Conservation (phyloP, 805 yeast genomes). For the Cyberlindnera americana region DNA sequence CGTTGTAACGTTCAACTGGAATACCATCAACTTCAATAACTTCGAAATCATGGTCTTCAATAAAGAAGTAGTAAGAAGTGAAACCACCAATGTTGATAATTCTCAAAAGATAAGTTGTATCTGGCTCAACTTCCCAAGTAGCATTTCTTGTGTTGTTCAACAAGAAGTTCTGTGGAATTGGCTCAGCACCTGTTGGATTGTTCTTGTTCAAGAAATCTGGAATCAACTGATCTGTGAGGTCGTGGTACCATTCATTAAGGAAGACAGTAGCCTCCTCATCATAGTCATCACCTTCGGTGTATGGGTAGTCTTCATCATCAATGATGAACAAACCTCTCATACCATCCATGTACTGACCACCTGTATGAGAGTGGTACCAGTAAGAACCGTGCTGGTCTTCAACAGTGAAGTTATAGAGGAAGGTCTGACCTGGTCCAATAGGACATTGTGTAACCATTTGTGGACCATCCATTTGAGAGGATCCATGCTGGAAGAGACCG, state of each 20-base stretch:
- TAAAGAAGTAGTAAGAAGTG: slow-evolving; percentile 81
- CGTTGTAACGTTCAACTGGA: slow-evolving; percentile 68
- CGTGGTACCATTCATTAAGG: slow-evolving; percentile 88
- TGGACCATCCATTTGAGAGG: slow-evolving; percentile 88
- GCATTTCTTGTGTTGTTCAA: slow-evolving; percentile 77
- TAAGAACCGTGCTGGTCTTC: slow-evolving; percentile 78
- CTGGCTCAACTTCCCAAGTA: slow-evolving; percentile 79
- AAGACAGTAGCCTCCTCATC: slow-evolving; percentile 75
- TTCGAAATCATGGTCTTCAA: slow-evolving; percentile 84
- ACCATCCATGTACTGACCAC: slow-evolving; percentile 93
- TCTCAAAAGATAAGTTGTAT: slow-evolving; percentile 78
- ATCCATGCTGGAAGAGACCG: slow-evolving; percentile 76
- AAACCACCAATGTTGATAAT: slow-evolving; percentile 87
- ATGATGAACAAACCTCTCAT: slow-evolving; percentile 77
- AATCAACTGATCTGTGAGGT: slow-evolving; percentile 42
- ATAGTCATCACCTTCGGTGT: slow-evolving; percentile 44
- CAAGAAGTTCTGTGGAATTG: slow-evolving; percentile 79
- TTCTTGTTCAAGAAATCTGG: slow-evolving; percentile 58
- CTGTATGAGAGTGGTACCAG: slow-evolving; percentile 97
- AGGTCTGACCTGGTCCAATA: slow-evolving; percentile 70
- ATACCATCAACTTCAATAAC: slow-evolving; percentile 93
- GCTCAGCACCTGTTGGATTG: slow-evolving; percentile 99
- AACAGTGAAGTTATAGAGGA: slow-evolving; percentile 85
- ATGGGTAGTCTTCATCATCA: slow-evolving; percentile 54
- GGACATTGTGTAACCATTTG: slow-evolving; percentile 89